Evolutionary conservation across 805 yeast genomes (phyloP), one percentile per base, ranked within the genome.

Genomic region (Torulaspora gathmanii): DNA sequence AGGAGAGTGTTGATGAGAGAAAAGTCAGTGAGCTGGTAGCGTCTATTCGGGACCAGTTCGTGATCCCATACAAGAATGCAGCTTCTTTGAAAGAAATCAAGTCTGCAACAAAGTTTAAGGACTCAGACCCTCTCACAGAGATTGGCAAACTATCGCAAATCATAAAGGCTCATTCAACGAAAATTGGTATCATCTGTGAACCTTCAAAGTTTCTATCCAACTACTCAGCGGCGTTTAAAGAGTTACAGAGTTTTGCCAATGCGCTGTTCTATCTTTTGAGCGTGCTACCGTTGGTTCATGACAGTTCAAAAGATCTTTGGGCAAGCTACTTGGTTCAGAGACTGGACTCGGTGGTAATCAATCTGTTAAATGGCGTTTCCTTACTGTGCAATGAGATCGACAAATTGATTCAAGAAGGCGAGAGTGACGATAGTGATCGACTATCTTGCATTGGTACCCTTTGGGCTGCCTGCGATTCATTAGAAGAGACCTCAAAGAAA

Each of bases 161-260:
- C 31, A 70, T 83, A 7, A 80, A 74, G 61, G 89, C 95, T 1
- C 89, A 86, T 59, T 72, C 83, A 2, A 87, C 95, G 2, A 86
- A 86, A 60, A 69, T 86, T 8, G 70, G 69, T 29, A 59, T 65
- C 16, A 40, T 65, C 6, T 49, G 55, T 23, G 50, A 60, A 16
- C 62, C 63, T 16, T 58, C 53, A 6, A 57, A 51, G 26, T 53
- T 55, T 25, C 51, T 50, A 8, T 54, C 55, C 30, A 61, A 60
- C 44, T 45, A 50, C 19, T 41, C 31, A 12, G 60, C 61, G 1
- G 52, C 57, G 5, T 57, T 49, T 35, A 57, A 56, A n/a, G 69
- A 65, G 49, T 38, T 65, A 12, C 55, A 57, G 8, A 49, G 45
- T 9, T 53, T 64, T n/a, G 44, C 55, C 10, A 58, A 61, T 34